phyloP scores from a whole-genome alignment of 2,329 filamentous ascomycete genomes.

The Lachnum nothofagi region DNA sequence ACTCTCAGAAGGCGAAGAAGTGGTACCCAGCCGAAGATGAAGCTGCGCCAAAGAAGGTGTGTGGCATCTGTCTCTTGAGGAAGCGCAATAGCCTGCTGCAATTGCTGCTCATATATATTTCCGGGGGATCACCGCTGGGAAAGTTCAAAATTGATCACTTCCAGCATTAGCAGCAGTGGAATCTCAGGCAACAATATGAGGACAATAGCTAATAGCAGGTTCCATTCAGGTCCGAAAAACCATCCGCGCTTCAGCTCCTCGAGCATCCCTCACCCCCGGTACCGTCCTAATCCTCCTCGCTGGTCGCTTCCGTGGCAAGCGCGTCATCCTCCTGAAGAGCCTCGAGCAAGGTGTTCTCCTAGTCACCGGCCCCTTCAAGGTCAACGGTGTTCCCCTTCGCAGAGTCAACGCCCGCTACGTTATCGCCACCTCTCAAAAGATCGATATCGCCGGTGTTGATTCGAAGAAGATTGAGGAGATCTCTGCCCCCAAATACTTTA shows the following conservation, averaged over 20 bases:
- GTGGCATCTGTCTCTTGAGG: slow-evolving; percentile 33
- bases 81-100: slow-evolving; percentile 2
- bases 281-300: slow-evolving; percentile 98
- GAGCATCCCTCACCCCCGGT: slow-evolving; percentile 85
- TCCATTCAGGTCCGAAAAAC: slow-evolving; percentile 83
- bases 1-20: slow-evolving; percentile 91
- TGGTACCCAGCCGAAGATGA: slow-evolving; percentile 98
- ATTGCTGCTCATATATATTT: too few relatives aligned
- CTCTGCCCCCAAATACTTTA: slow-evolving; percentile 81
- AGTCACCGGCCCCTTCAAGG: slow-evolving; percentile 99
- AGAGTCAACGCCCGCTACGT: slow-evolving; percentile 91
- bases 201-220: slow-evolving; percentile 23
- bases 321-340: slow-evolving; percentile 96
- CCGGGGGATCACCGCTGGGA: too few relatives aligned
- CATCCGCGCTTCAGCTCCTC: slow-evolving; percentile 79
- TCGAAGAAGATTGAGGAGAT: slow-evolving; percentile 80
- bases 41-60: slow-evolving; percentile 86
- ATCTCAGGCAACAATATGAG: background rate
- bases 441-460: slow-evolving; percentile 82
- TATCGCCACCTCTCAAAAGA: slow-evolving; percentile 81
- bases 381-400: slow-evolving; percentile 97
- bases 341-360: slow-evolving; percentile 97
- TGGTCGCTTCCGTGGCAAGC: slow-evolving; percentile 99
- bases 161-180: background rate
- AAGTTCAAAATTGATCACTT: too few relatives aligned